phyloP scores from a whole-genome alignment of 1,284 basidiomycete genomes.

The Agroathelia rolfsii region DNA sequence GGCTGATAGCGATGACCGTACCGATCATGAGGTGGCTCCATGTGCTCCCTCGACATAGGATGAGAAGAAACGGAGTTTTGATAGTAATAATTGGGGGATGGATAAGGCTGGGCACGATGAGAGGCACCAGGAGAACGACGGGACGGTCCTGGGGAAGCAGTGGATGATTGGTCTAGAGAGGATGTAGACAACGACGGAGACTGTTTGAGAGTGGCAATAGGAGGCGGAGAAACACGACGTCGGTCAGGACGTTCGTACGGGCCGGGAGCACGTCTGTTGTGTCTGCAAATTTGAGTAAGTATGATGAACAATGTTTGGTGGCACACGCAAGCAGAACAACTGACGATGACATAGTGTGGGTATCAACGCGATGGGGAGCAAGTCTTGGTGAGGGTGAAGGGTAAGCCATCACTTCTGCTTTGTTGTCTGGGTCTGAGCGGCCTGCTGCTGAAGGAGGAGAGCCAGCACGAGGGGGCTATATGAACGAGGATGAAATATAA shows the following conservation, averaged over 20 bases:
- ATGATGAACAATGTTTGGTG: too few relatives aligned
- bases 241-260: too few relatives aligned
- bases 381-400: too few relatives aligned
- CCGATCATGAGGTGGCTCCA: constrained; percentile 7
- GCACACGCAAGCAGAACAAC: constrained; percentile 40
- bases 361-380: too few relatives aligned
- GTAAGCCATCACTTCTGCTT: too few relatives aligned
- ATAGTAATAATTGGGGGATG: constrained; percentile 22
- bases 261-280: too few relatives aligned
- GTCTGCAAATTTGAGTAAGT: too few relatives aligned
- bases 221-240: constrained; percentile 41
- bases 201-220: constrained; percentile 45
- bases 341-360: constrained; percentile 81
- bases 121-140: constrained; percentile 25
- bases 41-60: constrained; percentile 3
- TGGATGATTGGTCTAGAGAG: constrained; percentile 47
- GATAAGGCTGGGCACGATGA: constrained; percentile 19
- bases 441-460: too few relatives aligned
- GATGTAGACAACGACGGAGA: constrained; percentile 53
- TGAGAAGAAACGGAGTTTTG: constrained; percentile 15
- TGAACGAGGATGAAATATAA: too few relatives aligned
- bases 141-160: constrained; percentile 42
- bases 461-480: too few relatives aligned
- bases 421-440: too few relatives aligned
- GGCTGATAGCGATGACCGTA: too few relatives aligned